Percentiles rank a stretch among this genome's conserved stretches.
Evolutionary conservation across 257 asterid genomes (phyloP).

Genomic region (Echites panduratus): DNA sequence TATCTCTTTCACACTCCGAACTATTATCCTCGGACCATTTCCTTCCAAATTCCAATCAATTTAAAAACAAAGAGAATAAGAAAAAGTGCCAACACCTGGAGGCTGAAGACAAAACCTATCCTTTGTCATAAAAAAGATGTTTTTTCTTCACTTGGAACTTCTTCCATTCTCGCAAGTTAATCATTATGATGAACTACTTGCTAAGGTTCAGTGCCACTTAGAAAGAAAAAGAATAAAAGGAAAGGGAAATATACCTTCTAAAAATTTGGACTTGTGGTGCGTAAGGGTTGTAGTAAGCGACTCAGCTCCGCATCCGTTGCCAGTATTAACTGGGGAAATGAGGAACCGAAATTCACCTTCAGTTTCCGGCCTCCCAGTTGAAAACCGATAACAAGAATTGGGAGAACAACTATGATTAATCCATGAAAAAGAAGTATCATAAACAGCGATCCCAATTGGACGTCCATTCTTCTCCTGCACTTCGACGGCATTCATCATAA

Average conservation of each 20-base stretch:
- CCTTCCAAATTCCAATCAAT: conserved; percentile 23
- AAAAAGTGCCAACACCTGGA: neutral
- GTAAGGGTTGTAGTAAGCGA: neutral
- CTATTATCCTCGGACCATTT: conserved; percentile 56
- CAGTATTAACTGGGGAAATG: conserved; percentile 31
- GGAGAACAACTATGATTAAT: conserved; percentile 88
- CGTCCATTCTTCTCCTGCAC: conserved; percentile 48
- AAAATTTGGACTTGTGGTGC: neutral
- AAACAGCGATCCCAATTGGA: conserved; percentile 59
- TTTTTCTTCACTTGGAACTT: neutral
- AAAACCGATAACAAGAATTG: conserved; percentile 57
- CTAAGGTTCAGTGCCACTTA: neutral
- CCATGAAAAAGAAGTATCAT: conserved; percentile 64
- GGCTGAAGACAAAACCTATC: neutral
- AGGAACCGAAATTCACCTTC: conserved; percentile 15
- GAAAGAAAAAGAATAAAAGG: neutral
- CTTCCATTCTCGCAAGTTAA: neutral
- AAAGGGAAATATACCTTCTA: conserved; percentile 5
- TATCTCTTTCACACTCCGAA: conserved; percentile 59
- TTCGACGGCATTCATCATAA: conserved; percentile 68
- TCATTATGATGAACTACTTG: neutral
- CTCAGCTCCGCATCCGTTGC: conserved; percentile 5
- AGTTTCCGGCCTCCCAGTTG: neutral
- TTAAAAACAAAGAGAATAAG: neutral
- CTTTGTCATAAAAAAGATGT: neutral